Percentiles rank a stretch among this genome's conserved stretches.
phyloP scores from a whole-genome alignment of 495 filamentous ascomycete species.

The Penicillium chermesinum region DNA sequence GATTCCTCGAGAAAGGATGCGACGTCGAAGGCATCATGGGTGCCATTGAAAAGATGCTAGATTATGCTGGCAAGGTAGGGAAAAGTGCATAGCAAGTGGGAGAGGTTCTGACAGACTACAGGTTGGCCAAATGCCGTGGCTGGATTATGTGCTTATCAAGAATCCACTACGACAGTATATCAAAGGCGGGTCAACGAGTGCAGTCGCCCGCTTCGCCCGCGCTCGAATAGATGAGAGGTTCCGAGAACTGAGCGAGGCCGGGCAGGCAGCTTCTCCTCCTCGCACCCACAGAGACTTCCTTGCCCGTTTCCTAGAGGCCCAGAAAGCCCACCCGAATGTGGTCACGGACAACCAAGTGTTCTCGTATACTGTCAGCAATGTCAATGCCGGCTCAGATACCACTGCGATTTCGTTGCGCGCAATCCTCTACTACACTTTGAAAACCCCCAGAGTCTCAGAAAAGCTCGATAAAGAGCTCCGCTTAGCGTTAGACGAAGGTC shows the following conservation, averaged over 20 bases:
- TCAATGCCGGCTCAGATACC: slow-evolving; percentile 50
- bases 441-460: slow-evolving; percentile 19
- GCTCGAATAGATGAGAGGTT: slow-evolving; percentile 47
- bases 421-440: slow-evolving; percentile 48
- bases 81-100: not conserved
- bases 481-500: slow-evolving; percentile 34
- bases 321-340: slow-evolving; percentile 30
- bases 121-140: slow-evolving; percentile 47
- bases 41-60: slow-evolving; percentile 13
- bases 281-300: slow-evolving; percentile 21
- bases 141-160: slow-evolving; percentile 47
- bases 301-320: slow-evolving; percentile 25
- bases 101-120: not conserved
- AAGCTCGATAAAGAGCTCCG: slow-evolving; percentile 26
- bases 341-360: slow-evolving; percentile 28
- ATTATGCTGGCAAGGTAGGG: slow-evolving; percentile 13
- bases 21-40: slow-evolving; percentile 35
- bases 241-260: not conserved
- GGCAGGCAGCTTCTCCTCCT: not conserved
- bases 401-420: slow-evolving; percentile 43
- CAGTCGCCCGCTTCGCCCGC: slow-evolving; percentile 34
- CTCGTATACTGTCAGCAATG: slow-evolving; percentile 37
- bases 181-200: slow-evolving; percentile 23
- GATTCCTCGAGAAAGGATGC: slow-evolving; percentile 32
- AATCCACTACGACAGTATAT: slow-evolving; percentile 42